Base-by-base conservation (phyloP, 768 basidiomycete genomes). In the Boletus sp. region DNA sequence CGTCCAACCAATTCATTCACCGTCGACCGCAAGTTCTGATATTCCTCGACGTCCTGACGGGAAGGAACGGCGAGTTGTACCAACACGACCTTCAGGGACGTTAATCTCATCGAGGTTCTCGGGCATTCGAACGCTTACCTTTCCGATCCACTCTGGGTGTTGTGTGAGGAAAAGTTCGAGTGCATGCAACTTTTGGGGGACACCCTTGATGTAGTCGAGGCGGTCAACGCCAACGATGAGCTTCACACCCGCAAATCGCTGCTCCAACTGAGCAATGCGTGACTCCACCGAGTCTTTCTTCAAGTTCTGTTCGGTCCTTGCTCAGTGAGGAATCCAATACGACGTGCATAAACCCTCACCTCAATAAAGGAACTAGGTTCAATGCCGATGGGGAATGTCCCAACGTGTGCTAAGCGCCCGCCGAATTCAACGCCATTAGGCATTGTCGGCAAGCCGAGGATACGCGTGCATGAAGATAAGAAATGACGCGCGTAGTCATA, bases 401-500 rank as follows among this genome's bases (percentile, higher is more conserved):
- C 97, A 61, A 99, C 96, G 63, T 97, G 94, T 20, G 93, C 94
- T 56, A 97, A 83, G 36, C 94, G 87, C 40, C 96, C 94, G 68
- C 93, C 92, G 65, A 97, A 94, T 69, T 97, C 92, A 63, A 98
- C 92, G 44, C 96, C 94, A 70, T 98, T 98, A 4, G 97, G 97
- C 90, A 97, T 94, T 2, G 97, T 98, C 14, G 93, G 87, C 33
- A 98, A 81, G 35, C 89, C 90, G 39, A 99, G 85, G 62, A 99
- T 96, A 45, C 97, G 90, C 2, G 97, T 98, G 74, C 95, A 98
- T 42, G 94, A 96, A 8, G 96, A 98, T 48, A 99, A 81, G 85
- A 99, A 99, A 74, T 99, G 97, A 41, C 97, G 94, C 2, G 97
- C 97, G 68, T 99, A 99, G 74, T 99, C 97, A 75, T 96, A 99